Conservation (phyloP, 345 rosid species). For the Ceriops zippeliana region DNA sequence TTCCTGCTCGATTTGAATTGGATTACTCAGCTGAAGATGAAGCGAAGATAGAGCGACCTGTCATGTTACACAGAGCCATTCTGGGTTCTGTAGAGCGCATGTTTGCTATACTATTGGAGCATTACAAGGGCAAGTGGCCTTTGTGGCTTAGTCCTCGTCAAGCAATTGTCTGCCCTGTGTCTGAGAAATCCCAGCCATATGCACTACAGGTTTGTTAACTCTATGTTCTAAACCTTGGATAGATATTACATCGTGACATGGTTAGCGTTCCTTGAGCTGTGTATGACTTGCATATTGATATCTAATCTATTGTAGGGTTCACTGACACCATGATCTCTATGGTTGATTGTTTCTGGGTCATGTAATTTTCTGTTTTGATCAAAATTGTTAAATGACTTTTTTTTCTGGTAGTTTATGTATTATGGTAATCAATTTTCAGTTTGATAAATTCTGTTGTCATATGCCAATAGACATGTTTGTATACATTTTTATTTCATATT, state of each 20-base stretch:
- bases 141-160: constrained; percentile 99
- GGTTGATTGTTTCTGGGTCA: too few species aligned
- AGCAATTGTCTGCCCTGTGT: constrained; percentile 94
- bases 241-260: neutral
- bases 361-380: too few species aligned
- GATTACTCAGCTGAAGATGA: constrained; percentile 90
- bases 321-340: too few species aligned
- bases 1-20: constrained; percentile 71
- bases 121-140: constrained; percentile 98
- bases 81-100: constrained; percentile 96
- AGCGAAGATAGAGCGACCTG: constrained; percentile 73
- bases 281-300: too few species aligned
- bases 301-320: too few species aligned
- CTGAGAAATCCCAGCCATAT: constrained; percentile 74
- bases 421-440: too few species aligned
- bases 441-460: too few species aligned
- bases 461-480: neutral
- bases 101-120: constrained; percentile 89
- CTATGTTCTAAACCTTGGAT: constrained; percentile 1
- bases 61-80: constrained; percentile 94
- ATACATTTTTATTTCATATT: neutral
- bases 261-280: neutral
- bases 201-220: constrained; percentile 54
- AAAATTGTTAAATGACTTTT: too few species aligned
- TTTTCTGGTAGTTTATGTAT: too few species aligned